Evolutionary conservation across 257 asterid species (phyloP).

Genomic region (Plantago ovata): DNA sequence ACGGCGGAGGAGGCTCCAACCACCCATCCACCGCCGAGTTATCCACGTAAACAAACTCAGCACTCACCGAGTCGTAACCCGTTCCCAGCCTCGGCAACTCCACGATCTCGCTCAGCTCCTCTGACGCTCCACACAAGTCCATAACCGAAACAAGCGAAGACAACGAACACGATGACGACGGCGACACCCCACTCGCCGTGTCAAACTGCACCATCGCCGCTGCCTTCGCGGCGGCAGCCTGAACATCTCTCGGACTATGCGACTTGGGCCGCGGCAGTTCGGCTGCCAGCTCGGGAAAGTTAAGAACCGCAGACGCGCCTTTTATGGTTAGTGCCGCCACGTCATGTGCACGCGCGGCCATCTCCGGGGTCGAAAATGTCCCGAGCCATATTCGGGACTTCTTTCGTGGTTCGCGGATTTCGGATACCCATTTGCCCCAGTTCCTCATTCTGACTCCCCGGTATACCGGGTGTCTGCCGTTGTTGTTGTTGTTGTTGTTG

Average conservation of each 20-base stretch:
- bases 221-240: constrained; percentile 45
- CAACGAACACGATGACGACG: constrained; percentile 2
- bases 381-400: not conserved
- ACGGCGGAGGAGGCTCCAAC: constrained; percentile 48
- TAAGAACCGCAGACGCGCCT: constrained; percentile 43
- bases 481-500: constrained; percentile 32
- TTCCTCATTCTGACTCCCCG: constrained; percentile 82
- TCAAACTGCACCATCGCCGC: constrained; percentile 42
- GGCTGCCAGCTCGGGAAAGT: constrained; percentile 38
- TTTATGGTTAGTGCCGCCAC: constrained; percentile 26
- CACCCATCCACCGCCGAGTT: constrained; percentile 41
- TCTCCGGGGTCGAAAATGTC: not conserved
- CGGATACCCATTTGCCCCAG: constrained; percentile 97
- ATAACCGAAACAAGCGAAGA: constrained; percentile 36
- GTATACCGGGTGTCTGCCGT: constrained; percentile 57
- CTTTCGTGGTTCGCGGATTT: constrained; percentile 62
- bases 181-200: not conserved
- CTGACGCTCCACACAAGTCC: constrained; percentile 39
- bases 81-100: constrained; percentile 68
- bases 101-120: constrained; percentile 61
- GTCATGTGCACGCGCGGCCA: not conserved
- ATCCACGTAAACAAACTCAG: constrained; percentile 47
- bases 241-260: constrained; percentile 36
- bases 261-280: constrained; percentile 41
- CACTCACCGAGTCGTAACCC: constrained; percentile 29